Base-by-base conservation (phyloP, 192 early-diverging fungal genomes). In the Backusella morwellensis region DNA sequence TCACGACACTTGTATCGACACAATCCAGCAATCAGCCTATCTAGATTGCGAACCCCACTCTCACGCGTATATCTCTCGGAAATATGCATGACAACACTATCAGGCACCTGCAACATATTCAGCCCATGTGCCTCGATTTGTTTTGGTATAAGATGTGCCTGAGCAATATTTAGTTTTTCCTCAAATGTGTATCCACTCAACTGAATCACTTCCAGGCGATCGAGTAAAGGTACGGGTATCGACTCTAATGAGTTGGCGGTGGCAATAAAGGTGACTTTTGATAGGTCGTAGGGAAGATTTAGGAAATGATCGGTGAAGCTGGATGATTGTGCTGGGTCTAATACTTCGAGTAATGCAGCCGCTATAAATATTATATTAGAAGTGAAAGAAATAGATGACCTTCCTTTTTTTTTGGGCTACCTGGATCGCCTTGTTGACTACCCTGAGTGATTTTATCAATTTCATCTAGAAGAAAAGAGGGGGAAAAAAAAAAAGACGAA, bases 301-400 rank as follows among this genome's bases (percentile, higher is more conserved):
- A 95, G 67, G 79, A 95, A 95, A 75, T 96, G 94, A 79, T 95
- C 95, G 1, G 85, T 86, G 77, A 96, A 96, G 0, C 89, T 92
- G 12, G 78, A 84, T 73, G 95, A 95, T 76, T 96, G 95, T 73
- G 95, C 95, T n/a, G 95, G 93, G 80, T 96, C 95, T 44, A 96
- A 77, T 1, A 95, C 91, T 83, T 96, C 95, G 19, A 96, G 82
- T 42, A 96, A 81, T 6, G 95, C 95, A 32, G 94, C 90, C 1
- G 92, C 81, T 73, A 42, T 4, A 44, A 15, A 44, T 12, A 44
- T 35, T 21, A 9, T 47, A 8, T 12, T 42, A 69, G 12, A n/a
- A 71, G 29, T 7, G 4, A 11, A 40, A 29, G 6, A 41, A 71
- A 26, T 23, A 42, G 3, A 12, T 4, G 44, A 23, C 14, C 7